phyloP scores from a whole-genome alignment of 2,329 filamentous ascomycete species.

The Curvularia verruculosa region DNA sequence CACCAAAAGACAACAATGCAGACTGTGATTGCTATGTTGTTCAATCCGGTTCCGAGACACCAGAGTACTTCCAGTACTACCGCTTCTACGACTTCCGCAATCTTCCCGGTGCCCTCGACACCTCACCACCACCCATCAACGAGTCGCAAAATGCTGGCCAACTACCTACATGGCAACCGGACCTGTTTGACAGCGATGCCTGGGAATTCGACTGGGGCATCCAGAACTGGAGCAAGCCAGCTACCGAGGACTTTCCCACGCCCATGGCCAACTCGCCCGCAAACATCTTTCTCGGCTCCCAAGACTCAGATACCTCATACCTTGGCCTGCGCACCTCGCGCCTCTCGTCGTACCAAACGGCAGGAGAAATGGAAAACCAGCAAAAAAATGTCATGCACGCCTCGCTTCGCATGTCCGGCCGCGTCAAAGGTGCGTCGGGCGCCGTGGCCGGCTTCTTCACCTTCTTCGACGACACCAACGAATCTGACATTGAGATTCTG shows the following conservation, averaged over 20 bases:
- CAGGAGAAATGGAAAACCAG: constrained; percentile 56
- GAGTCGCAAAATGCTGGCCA: constrained; percentile 28
- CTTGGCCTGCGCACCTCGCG: constrained; percentile 57
- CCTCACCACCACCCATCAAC: constrained; percentile 34
- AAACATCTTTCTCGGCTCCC: constrained; percentile 55
- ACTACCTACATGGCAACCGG: constrained; percentile 46
- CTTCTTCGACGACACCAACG: constrained; percentile 54
- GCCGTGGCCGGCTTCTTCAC: constrained; percentile 64
- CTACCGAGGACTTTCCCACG: constrained; percentile 47
- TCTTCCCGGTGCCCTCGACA: constrained; percentile 40
- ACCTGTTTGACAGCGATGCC: constrained; percentile 45
- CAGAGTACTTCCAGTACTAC: constrained; percentile 58
- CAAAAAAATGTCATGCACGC: constrained; percentile 54
- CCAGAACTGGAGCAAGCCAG: constrained; percentile 55
- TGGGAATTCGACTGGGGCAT: constrained; percentile 47
- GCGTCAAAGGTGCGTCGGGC: constrained; percentile 53
- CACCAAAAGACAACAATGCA: constrained; percentile 41
- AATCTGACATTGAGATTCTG: constrained; percentile 61
- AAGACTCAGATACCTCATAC: constrained; percentile 45
- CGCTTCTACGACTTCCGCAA: constrained; percentile 60
- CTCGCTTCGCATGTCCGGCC: constrained; percentile 57
- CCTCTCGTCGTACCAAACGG: constrained; percentile 52
- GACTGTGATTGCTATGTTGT: constrained; percentile 58
- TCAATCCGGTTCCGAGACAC: constrained; percentile 49
- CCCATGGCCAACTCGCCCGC: constrained; percentile 54